phyloP scores from a whole-genome alignment of 495 filamentous ascomycete genomes.

The Penicillium goetzii region DNA sequence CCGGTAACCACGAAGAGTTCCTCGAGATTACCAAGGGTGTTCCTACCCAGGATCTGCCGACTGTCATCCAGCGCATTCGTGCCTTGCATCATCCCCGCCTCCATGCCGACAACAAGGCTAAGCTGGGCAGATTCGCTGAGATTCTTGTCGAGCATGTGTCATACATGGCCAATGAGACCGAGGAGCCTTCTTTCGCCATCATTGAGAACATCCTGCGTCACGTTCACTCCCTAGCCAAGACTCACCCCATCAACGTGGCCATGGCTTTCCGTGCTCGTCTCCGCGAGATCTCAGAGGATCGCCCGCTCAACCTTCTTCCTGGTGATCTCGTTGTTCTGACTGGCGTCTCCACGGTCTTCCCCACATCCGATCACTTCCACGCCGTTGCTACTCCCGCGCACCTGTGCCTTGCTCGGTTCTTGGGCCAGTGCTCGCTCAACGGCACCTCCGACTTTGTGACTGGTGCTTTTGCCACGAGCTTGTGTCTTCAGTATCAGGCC shows the following conservation, averaged over 20 bases:
- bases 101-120: constrained; percentile 78
- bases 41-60: constrained; percentile 65
- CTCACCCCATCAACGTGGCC: constrained; percentile 73
- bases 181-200: constrained; percentile 58
- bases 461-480: constrained; percentile 76
- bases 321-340: constrained; percentile 83
- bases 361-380: constrained; percentile 96
- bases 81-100: constrained; percentile 89
- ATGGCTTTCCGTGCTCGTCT: constrained; percentile 76
- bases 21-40: constrained; percentile 64
- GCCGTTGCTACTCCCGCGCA: constrained; percentile 88
- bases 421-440: constrained; percentile 74
- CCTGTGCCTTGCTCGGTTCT: constrained; percentile 74
- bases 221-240: constrained; percentile 85
- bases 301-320: constrained; percentile 62
- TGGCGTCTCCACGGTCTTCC: constrained; percentile 81
- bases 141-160: constrained; percentile 79
- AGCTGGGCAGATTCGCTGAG: constrained; percentile 72
- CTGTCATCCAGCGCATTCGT: constrained; percentile 84
- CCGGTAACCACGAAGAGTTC: constrained; percentile 73
- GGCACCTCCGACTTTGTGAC: constrained; percentile 64
- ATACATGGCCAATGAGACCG: constrained; percentile 59
- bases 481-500: constrained; percentile 78
- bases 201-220: constrained; percentile 74
- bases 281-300: constrained; percentile 60